Evolutionary conservation across 768 basidiomycete genomes (phyloP).

Genomic region (Suillus discolor): DNA sequence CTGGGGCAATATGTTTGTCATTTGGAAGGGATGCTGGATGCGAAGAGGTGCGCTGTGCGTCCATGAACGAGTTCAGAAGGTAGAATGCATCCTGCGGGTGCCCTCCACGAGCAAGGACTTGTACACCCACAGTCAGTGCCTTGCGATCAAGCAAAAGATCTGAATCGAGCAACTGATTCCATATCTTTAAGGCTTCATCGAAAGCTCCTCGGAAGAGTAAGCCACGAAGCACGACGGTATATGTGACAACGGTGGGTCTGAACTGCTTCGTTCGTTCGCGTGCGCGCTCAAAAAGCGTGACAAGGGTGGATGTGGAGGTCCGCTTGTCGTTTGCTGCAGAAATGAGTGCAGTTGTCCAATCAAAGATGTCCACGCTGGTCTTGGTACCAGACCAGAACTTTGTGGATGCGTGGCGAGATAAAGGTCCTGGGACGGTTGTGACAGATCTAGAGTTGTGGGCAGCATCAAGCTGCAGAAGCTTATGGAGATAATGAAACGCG

Average conservation of each 20-base stretch:
- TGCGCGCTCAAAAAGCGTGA: constrained; percentile 40
- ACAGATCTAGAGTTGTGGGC: constrained; percentile 11
- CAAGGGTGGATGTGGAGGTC: constrained; percentile 35
- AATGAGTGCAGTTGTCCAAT: constrained; percentile 49
- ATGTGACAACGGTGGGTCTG: constrained; percentile 46
- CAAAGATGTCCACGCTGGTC: constrained; percentile 42
- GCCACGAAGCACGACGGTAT: constrained; percentile 58
- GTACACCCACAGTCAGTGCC: constrained; percentile 52
- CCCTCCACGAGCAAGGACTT: constrained; percentile 46
- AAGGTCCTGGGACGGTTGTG: constrained; percentile 3
- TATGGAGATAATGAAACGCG: constrained; percentile 49
- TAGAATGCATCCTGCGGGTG: constrained; percentile 51
- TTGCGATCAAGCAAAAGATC: constrained; percentile 45
- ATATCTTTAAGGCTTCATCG: constrained; percentile 43
- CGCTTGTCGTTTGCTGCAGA: constrained; percentile 44
- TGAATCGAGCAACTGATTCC: constrained; percentile 42
- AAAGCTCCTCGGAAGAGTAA: constrained; percentile 46
- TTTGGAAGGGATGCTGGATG: constrained; percentile 12
- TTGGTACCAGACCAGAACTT: constrained; percentile 22
- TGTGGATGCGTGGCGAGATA: background rate
- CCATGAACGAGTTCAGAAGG: constrained; percentile 46
- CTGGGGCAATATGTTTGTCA: background rate
- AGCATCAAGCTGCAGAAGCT: constrained; percentile 35
- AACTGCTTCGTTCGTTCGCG: constrained; percentile 29
- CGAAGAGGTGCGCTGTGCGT: constrained; percentile 22